Evolutionary conservation across 2,329 filamentous ascomycete species (phyloP), one percentile per base, ranked within the genome.

Genomic region (Botrytis tulipae): DNA sequence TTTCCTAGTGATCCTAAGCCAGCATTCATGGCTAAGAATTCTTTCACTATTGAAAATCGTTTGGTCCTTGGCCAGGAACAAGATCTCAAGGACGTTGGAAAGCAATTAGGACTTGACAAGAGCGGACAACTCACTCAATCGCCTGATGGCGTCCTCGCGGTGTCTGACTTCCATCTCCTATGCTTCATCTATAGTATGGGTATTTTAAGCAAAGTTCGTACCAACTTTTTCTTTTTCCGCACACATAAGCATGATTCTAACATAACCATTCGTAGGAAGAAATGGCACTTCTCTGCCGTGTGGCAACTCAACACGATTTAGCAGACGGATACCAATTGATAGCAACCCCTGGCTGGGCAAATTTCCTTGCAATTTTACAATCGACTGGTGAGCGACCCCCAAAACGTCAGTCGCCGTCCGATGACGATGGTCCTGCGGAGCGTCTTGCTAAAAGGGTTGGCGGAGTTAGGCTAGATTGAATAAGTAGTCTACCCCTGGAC

Each of bases 141-240:
- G 25, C 87, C 85, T 71, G 84, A 89, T 75, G 89, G 89, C 22
- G 88, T 92, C 44, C 85, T 90, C 54, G 89, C 90, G 37, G 87
- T 97, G 20, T 97, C 95, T 10, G 95, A 98, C 83, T 99, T 99
- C 82, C 96, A 99, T 81, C 86, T 98, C 25, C 86, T 99, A n/a
- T 92, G 90, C 83, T 98, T 94, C 83, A 86, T 99, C 74, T 92
- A 93, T 80, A 88, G 89, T 61, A 89, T 97, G 83, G 91, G 90
- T 60, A 90, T 97, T 57, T 86, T 99, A 57, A 93, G 89, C 82
- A 94, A 97, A 90, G 96, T 97, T 85, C 80, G 86, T 70, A 54
- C 9, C 72, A 57, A n/a, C 29, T 82, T 78, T 77, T 73, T 60
- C 22, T 66, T 54, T 48, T 54, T 37, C 10, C 51, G 46, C 59